phyloP scores from a whole-genome alignment of 2,329 filamentous ascomycete species.

The Gaeumannomyces tritici region DNA sequence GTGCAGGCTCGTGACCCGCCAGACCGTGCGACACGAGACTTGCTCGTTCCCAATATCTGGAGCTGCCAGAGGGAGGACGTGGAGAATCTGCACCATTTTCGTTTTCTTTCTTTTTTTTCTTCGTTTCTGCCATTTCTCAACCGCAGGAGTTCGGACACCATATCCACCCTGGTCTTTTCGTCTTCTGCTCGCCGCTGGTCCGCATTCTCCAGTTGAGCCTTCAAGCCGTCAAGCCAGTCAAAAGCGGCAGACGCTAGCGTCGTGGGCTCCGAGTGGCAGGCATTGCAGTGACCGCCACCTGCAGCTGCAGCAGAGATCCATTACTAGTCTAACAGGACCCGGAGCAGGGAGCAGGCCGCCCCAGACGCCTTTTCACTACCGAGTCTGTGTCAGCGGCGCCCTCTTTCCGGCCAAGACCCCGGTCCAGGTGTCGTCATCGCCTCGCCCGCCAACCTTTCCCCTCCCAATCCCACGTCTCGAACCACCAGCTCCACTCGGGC shows the following conservation, averaged over 20 bases:
- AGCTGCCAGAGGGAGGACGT: not conserved
- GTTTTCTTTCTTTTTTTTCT: not conserved
- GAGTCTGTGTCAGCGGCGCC: not conserved
- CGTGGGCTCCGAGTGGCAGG: not conserved
- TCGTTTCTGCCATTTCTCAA: not conserved
- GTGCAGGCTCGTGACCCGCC: constrained; percentile 1
- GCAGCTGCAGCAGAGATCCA: not conserved
- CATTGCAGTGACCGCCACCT: not conserved
- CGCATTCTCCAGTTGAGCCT: not conserved
- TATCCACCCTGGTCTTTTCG: not conserved
- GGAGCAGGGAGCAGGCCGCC: not conserved
- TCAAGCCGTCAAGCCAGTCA: not conserved
- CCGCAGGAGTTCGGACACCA: not conserved
- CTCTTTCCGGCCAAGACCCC: not conserved
- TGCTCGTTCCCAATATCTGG: not conserved
- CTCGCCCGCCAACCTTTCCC: not conserved
- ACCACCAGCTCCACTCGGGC: not conserved
- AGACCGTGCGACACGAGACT: constrained; percentile 1
- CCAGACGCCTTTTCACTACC: not conserved
- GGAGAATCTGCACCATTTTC: not conserved
- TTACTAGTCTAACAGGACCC: not conserved
- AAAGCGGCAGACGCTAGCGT: not conserved
- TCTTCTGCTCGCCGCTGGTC: not conserved
- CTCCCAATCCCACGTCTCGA: not conserved
- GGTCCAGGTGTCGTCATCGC: constrained; percentile 4